Conservation (phyloP, 2,329 filamentous ascomycete genomes). For the Ploettnerulaceae sp. region DNA sequence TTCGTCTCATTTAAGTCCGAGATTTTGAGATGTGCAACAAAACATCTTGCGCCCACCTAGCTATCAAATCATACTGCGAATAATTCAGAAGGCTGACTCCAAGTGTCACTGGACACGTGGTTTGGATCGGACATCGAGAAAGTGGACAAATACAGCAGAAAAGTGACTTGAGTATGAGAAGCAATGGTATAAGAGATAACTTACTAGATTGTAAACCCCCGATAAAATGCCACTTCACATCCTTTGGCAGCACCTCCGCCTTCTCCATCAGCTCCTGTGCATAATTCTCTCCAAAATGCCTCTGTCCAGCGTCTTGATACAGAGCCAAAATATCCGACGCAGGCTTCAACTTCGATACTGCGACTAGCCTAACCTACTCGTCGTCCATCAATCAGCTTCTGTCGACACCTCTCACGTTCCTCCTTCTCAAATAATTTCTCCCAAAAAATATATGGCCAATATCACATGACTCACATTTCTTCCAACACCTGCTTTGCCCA, state of each 20-base stretch:
- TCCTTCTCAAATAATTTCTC: constrained; percentile 3
- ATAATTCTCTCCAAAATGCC: constrained; percentile 97
- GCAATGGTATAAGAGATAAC: constrained; percentile 17
- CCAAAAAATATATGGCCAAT: not conserved
- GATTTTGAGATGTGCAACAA: constrained; percentile 16
- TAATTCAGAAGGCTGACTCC: too few species aligned
- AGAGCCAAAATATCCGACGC: constrained; percentile 85
- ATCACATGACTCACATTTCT: constrained; percentile 45
- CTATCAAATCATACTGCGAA: too few species aligned
- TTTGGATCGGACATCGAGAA: too few species aligned
- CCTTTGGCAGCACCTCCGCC: constrained; percentile 67
- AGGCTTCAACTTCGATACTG: constrained; percentile 94
- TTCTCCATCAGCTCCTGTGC: constrained; percentile 86
- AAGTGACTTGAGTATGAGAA: too few species aligned
- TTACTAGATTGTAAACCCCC: constrained; percentile 77
- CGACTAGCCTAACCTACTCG: constrained; percentile 77
- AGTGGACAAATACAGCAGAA: not conserved
- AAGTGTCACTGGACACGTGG: too few species aligned
- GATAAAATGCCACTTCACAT: constrained; percentile 93
- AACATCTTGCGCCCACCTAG: too few species aligned
- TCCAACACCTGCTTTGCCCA: constrained; percentile 49
- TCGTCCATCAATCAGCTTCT: constrained; percentile 11
- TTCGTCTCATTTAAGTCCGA: constrained; percentile 11
- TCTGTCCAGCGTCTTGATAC: constrained; percentile 55
- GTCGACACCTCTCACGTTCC: not conserved